These are phyloP conservation scores for Gossypium herbaceum DNA, from an alignment of 345 rosid genomes.

Conservation along the genomic window DNA sequence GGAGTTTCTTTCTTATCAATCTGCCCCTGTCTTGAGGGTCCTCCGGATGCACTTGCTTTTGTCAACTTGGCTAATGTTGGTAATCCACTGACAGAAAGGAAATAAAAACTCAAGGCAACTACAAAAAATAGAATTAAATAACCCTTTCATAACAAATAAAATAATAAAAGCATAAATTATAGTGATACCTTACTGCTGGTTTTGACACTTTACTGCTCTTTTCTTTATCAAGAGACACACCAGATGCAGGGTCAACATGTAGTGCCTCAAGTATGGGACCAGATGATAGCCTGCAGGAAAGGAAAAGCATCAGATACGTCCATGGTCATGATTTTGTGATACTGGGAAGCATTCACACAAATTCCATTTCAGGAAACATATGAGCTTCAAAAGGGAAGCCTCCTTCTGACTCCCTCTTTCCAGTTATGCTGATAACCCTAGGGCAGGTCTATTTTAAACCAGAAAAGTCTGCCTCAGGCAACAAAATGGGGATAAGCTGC, in stretches of 20 bases:
- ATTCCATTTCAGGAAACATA: conserved; percentile 30
- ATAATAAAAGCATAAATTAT: not conserved
- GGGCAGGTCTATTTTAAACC: conserved; percentile 45
- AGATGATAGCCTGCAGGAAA: conserved; percentile 79
- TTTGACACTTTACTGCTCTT: conserved; percentile 46
- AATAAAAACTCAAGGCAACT: not conserved
- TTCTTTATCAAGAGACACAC: conserved; percentile 76
- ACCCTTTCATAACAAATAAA: not conserved
- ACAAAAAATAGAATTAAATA: not conserved
- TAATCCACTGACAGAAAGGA: conserved; percentile 46
- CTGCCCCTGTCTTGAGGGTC: conserved; percentile 50
- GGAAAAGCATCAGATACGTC: conserved; percentile 38
- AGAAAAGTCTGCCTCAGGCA: conserved; percentile 53
- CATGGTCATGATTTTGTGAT: conserved; percentile 18
- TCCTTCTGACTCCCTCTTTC: conserved; percentile 52
- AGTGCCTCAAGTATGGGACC: conserved; percentile 91
- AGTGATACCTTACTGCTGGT: conserved; percentile 54
- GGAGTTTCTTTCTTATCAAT: conserved; percentile 94
- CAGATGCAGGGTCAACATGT: conserved; percentile 97
- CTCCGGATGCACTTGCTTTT: conserved; percentile 49
- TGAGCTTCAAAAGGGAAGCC: conserved; percentile 54
- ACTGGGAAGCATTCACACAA: conserved; percentile 20
- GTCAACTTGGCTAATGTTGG: conserved; percentile 78
- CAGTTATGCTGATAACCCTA: conserved; percentile 52
- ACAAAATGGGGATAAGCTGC: conserved; percentile 67